phyloP scores from a whole-genome alignment of 139 green algal genomes.

The Mychonastes homosphaera region DNA sequence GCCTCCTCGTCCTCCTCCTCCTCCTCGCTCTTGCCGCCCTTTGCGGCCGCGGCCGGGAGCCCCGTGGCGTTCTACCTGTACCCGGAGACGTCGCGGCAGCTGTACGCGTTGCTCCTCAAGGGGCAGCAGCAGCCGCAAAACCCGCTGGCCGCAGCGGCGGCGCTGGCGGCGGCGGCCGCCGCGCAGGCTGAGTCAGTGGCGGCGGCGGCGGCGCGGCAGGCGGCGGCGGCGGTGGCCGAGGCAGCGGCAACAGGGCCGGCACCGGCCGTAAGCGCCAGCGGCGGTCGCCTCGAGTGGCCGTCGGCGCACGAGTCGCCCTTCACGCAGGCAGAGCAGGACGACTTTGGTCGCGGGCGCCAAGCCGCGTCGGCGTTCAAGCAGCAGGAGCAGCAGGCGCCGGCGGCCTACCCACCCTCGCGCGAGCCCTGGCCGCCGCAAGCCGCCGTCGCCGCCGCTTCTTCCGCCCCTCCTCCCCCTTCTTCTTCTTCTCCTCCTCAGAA shows the following conservation, averaged over 20 bases:
- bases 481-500: not conserved
- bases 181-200: conserved; percentile 14
- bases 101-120: not conserved
- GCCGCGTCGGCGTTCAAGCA: not conserved
- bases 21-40: not conserved
- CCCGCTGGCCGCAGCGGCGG: conserved; percentile 5
- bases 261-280: not conserved
- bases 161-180: conserved; percentile 22
- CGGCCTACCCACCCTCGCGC: not conserved
- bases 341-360: too few relatives aligned
- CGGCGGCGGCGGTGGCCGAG: not conserved
- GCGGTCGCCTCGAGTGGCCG: not conserved
- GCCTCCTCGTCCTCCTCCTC: not conserved
- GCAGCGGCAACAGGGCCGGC: not conserved
- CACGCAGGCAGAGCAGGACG: too few relatives aligned
- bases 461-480: not conserved
- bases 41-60: not conserved
- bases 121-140: conserved; percentile 6
- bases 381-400: not conserved
- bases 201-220: not conserved
- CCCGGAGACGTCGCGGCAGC: conserved; percentile 2
- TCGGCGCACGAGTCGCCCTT: not conserved
- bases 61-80: conserved; percentile 6
- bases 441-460: not conserved
- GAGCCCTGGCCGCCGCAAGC: not conserved